phyloP scores from a whole-genome alignment of 2,329 filamentous ascomycete species.

The Trichoderma cornu-damae region DNA sequence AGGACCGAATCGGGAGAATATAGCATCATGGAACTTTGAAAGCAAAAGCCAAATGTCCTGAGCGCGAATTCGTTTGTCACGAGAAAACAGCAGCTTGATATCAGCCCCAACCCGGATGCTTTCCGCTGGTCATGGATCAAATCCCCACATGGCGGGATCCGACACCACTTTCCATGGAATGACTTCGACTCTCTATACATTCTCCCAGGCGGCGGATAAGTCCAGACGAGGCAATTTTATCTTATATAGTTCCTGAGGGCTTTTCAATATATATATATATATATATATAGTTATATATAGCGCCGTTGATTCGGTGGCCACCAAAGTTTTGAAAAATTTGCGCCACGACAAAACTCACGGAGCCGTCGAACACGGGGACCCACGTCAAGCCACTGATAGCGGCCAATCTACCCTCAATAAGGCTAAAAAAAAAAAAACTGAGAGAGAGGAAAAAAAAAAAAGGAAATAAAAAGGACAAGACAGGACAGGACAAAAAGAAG shows the following conservation, averaged over 20 bases:
- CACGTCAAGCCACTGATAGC: slow-evolving; percentile 3
- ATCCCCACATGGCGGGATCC: slow-evolving; percentile 1
- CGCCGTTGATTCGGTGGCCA: background rate
- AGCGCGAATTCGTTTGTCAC: background rate
- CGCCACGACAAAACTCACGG: background rate
- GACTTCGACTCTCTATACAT: background rate
- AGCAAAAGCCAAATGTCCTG: background rate
- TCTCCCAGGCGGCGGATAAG: background rate
- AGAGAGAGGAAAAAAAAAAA: background rate
- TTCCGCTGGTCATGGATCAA: background rate
- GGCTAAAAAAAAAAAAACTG: background rate
- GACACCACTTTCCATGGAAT: background rate
- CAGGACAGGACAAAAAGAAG: background rate
- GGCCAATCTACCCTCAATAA: background rate
- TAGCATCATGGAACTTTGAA: background rate
- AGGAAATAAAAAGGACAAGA: background rate
- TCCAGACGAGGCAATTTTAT: background rate
- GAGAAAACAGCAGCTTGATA: background rate
- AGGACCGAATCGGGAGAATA: background rate
- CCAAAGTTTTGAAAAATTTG: background rate
- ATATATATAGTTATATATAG: background rate
- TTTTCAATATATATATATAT: background rate
- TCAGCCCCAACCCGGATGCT: background rate
- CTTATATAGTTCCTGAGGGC: background rate
- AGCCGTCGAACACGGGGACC: slow-evolving; percentile 6